Base-by-base conservation (phyloP, 2,329 filamentous ascomycete genomes). In the Plectosphaerella cucumerina region DNA sequence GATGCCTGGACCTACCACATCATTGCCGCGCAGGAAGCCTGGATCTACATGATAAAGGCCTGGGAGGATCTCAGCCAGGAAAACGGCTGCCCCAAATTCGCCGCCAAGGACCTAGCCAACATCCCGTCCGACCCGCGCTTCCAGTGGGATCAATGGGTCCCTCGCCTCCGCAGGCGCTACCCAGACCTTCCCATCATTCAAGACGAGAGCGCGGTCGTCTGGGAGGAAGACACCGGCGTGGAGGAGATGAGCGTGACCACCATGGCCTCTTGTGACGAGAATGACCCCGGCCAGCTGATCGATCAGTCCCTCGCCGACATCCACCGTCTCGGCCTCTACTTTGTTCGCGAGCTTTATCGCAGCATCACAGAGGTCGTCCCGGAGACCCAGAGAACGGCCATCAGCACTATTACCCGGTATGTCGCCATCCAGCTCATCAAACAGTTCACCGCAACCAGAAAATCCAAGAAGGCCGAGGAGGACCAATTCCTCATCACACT, bases 321-420 rank as follows among this genome's bases (percentile, higher is more conserved):
- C 44, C 56, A 75, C n/a, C 62, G 71, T 6, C 60, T 71, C 26
- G 62, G 66, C 17, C 56, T 76, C 2, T 67, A 68, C 17, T 53
- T 72, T 10, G 62, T 68, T 11, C 62, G 68, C 14, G 60, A 65
- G 18, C 63, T 79, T 3, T 78, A 77, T 55, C 66, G 67, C 39
- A 18, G 10, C n/a, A 18, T 42, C 39, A 42, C 39, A 9, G 11
- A 6, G 9, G 39, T 31, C 26, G 26, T 31, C 12, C 26, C 26
- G 8, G 26, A 17, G n/a, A 18, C 39, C n/a, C n/a, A 18, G 4
- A 17, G 6, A 3, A 9, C 11, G n/a, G 10, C 18, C 10, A 18
- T 54, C 3, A 54, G 62, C 9, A 48, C 56, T 5, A 51, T 10
- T 8, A 31, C 26, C 12, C 26, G 26, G 3, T 9, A 53, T 14